A percentile compares a stretch with the other conserved stretches of the same genome.
phyloP scores from a whole-genome alignment of 1,284 basidiomycete genomes.

The Cutaneotrichosporon sp. region DNA sequence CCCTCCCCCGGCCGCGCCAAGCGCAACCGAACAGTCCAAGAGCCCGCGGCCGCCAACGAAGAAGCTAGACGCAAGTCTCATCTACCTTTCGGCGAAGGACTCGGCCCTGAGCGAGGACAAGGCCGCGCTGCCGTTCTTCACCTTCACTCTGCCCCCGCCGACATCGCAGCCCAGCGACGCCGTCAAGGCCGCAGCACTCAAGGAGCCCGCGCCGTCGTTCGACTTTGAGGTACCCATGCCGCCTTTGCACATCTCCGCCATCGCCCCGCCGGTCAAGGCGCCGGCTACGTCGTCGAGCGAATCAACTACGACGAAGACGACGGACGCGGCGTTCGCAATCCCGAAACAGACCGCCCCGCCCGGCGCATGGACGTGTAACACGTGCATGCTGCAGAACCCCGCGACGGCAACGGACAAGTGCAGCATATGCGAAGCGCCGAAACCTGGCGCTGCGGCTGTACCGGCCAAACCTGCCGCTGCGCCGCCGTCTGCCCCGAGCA shows the following conservation, averaged over 20 bases:
- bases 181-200: constrained; percentile 12
- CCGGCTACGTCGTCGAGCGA: constrained; percentile 49
- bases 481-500: background rate
- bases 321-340: constrained; percentile 29
- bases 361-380: constrained; percentile 51
- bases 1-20: background rate
- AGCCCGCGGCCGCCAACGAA: background rate
- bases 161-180: constrained; percentile 15
- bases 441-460: constrained; percentile 20
- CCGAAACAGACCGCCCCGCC: constrained; percentile 1
- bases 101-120: constrained; percentile 32
- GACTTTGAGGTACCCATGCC: constrained; percentile 8
- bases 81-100: constrained; percentile 38
- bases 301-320: constrained; percentile 50
- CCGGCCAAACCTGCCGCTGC: background rate
- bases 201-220: constrained; percentile 5
- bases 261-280: background rate
- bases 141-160: constrained; percentile 19
- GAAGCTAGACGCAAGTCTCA: constrained; percentile 8
- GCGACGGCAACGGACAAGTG: constrained; percentile 52
- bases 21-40: background rate
- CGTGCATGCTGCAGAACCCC: constrained; percentile 54
- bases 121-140: constrained; percentile 32
- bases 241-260: background rate
- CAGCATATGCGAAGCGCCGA: constrained; percentile 53